These are phyloP conservation scores for Ceratobasidium sp. DNA, from an alignment of 1,284 basidiomycete species.

Conservation along the genomic window DNA sequence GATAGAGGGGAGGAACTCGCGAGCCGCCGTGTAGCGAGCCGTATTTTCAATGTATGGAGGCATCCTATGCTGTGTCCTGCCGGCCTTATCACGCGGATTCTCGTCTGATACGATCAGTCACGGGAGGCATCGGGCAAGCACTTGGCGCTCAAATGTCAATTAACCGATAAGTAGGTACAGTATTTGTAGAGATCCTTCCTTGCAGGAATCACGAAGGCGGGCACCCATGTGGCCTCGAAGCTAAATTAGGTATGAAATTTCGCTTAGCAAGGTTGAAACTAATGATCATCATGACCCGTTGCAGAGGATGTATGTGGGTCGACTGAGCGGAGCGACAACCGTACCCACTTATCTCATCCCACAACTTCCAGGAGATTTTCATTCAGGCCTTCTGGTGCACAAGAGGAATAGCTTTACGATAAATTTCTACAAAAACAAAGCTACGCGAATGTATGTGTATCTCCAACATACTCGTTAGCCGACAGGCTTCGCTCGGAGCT, in stretches of 20 bases:
- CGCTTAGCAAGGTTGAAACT: constrained; percentile 19
- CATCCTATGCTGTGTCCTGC: constrained; percentile 1
- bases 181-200: no score
- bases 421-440: no score
- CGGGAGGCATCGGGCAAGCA: neutral
- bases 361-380: no score
- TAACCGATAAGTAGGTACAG: neutral
- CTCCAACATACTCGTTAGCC: no score
- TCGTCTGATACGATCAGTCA: constrained; percentile 30
- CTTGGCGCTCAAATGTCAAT: constrained; percentile 1
- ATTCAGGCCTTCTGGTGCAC: no score
- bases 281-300: constrained; percentile 1
- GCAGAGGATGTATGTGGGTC: no score
- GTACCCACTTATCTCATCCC: no score
- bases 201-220: neutral
- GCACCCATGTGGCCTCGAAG: constrained; percentile 5
- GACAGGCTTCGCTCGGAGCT: no score
- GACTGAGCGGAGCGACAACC: no score
- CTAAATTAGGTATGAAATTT: neutral
- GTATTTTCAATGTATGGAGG: constrained; percentile 17
- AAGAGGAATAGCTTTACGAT: no score
- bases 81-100: constrained; percentile 11
- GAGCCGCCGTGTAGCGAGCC: constrained; percentile 18
- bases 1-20: constrained; percentile 17
- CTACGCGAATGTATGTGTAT: no score